Conservation (phyloP, 208 protist genomes). For the Endotrypanum monterogeii region DNA sequence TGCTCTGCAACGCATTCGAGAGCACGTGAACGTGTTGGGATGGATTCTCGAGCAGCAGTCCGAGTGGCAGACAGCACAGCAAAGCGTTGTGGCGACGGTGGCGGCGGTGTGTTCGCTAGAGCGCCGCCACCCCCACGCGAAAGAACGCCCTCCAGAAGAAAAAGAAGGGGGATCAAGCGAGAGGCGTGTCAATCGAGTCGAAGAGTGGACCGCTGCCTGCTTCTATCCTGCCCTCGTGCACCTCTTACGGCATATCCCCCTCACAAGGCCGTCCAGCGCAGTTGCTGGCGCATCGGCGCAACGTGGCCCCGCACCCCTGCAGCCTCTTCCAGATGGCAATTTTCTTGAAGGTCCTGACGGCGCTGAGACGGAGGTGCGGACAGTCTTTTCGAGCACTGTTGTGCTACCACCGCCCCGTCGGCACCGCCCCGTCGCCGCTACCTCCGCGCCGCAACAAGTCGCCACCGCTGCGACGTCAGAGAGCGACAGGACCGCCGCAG, state of each 20-base stretch:
- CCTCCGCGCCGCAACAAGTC: not conserved
- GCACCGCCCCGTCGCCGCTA: not conserved
- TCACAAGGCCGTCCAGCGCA: not conserved
- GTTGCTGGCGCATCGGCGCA: not conserved
- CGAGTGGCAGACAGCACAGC: constrained; percentile 2
- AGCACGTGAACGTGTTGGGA: constrained; percentile 10
- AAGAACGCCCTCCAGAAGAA: not conserved
- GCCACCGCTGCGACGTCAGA: not conserved
- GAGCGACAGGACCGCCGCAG: constrained; percentile 1
- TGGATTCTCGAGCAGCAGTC: constrained; percentile 29
- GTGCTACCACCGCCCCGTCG: not conserved
- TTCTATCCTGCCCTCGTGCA: constrained; percentile 23
- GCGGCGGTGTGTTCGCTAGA: constrained; percentile 1
- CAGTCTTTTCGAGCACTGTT: not conserved
- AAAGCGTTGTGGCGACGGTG: not conserved
- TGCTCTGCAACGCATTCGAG: constrained; percentile 6
- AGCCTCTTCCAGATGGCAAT: not conserved
- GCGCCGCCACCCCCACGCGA: not conserved
- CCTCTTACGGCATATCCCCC: not conserved
- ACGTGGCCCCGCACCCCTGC: not conserved
- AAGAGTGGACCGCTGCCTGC: constrained; percentile 18
- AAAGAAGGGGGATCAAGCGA: not conserved
- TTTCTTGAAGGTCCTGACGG: not conserved
- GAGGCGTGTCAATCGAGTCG: not conserved
- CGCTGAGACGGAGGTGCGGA: constrained; percentile 7